Evolutionary conservation across 148 eudicot species (phyloP), one percentile per base, ranked within the genome.

Genomic region (Linanthus parryae): DNA sequence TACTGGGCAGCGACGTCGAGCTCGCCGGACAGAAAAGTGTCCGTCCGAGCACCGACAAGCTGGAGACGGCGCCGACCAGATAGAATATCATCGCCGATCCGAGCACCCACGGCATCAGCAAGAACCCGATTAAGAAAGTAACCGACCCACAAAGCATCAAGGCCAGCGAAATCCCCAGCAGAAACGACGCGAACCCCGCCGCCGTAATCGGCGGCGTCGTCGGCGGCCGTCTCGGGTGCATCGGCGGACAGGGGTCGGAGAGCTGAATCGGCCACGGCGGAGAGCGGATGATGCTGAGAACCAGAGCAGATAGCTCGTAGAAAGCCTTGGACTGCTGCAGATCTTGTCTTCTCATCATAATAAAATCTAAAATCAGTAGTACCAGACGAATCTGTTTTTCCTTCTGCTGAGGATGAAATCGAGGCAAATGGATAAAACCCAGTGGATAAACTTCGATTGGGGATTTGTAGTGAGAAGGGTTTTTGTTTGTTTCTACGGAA

Each of bases 101-200:
- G 0, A 92, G 63, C 2, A 88, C 99, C 99, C 96, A 92, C 0
- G 99, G 99, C 76, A 94, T 75, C 84, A 94, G 61, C 72, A 94
- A 31, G 50, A 94, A 84, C 10, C 99, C 99, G 0, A 94, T 70
- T 13, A 84, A 88, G 48, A 92, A 92, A 11, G 98, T 94, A 1
- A 94, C 81, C 18, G 91, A 94, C 16, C 99, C 99, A 63, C 99
- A 88, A 0, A 94, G 59, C 99, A 94, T 94, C 69, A 94, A 21
- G 9, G 99, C 65, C 43, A 88, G 28, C 17, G 99, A 84, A 2
- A 94, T 68, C 48, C 99, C 99, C 20, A 94, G 34, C 69, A 94
- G 67, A 78, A 94, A 39, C 44, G 96, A 82, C 34, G 96, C 99
- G 28, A 94, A 88, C 13, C 96, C 99, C 30, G 91, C 83, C 54